Evolutionary conservation across 257 asterid genomes (phyloP), one percentile per base, ranked within the genome.

Genomic region (Salvia hispanica): DNA sequence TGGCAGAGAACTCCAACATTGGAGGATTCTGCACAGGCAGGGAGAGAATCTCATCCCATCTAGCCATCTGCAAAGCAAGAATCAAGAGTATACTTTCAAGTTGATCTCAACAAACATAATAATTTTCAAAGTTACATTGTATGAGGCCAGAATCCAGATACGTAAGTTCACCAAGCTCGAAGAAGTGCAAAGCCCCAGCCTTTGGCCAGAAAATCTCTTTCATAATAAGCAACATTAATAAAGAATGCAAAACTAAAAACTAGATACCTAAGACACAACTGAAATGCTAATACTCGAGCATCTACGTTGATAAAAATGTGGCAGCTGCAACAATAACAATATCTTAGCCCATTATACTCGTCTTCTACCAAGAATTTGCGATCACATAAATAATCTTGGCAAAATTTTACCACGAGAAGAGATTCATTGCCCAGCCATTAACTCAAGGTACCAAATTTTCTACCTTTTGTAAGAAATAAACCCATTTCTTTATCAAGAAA

Each of bases 21-120:
- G 99, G 92, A 68, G 97, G 99, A 74, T 73, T 94, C 79, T 94
- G 99, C 60, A 91, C 95, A 4, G 99, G 99, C 61, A 94, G 88
- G 40, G 97, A 86, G 53, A 91, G 82, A 79, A 94, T 94, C 76
- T 80, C 85, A 81, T 94, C 99, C 99, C 97, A 94, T 67, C 99
- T 82, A 78, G 99, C 96, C 99, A 94, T 94, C 97, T 86, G 84
- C 72, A 76, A 74, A 39, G 58, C n/a, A 72, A 73, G 15, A 25
- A 66, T 58, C 36, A 66, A 48, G 50, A 47, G 5, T 15, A 56
- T 44, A 64, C 47, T 3, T 53, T 45, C 45, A 43, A 52, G 12
- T 48, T 39, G 53, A 66, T 57, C 31, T 25, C 46, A 55, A 14
- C 21, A 60, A 67, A 34, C 45, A 39, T 11, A 55, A 57, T 3